Evolutionary conservation across 768 basidiomycete species (phyloP).

Genomic region (Kwoniella dendrophila): DNA sequence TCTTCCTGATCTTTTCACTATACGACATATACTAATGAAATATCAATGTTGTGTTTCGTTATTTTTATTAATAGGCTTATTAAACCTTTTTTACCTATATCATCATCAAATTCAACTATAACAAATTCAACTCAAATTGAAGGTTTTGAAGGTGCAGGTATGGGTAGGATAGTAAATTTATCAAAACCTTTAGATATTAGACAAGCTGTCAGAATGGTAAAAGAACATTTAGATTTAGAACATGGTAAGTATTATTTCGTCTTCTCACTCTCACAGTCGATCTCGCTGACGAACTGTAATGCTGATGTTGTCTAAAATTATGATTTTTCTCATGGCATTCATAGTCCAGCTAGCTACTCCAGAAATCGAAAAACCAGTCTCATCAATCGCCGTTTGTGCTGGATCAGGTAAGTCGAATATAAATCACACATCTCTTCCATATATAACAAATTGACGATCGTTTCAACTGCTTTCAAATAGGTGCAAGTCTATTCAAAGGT

Average conservation of each 20-base stretch:
- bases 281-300: background rate
- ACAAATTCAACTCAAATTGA: constrained; percentile 24
- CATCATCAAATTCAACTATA: constrained; percentile 25
- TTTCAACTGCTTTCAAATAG: background rate
- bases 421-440: too few species aligned
- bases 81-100: constrained; percentile 34
- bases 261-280: background rate
- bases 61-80: constrained; percentile 36
- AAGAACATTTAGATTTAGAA: constrained; percentile 65
- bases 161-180: constrained; percentile 71
- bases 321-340: background rate
- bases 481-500: constrained; percentile 70
- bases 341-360: constrained; percentile 50
- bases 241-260: constrained; percentile 61
- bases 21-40: too few species aligned
- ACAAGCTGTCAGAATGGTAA: constrained; percentile 69
- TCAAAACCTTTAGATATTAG: constrained; percentile 64
- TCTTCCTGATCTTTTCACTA: background rate
- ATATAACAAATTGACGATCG: too few species aligned
- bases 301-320: background rate
- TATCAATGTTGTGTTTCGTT: too few species aligned
- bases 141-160: constrained; percentile 59
- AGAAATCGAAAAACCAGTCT: constrained; percentile 41
- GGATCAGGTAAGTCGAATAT: constrained; percentile 71
- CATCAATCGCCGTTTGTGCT: constrained; percentile 82